Conservation (phyloP, 2,329 filamentous ascomycete species). For the Penicillium polonicum region DNA sequence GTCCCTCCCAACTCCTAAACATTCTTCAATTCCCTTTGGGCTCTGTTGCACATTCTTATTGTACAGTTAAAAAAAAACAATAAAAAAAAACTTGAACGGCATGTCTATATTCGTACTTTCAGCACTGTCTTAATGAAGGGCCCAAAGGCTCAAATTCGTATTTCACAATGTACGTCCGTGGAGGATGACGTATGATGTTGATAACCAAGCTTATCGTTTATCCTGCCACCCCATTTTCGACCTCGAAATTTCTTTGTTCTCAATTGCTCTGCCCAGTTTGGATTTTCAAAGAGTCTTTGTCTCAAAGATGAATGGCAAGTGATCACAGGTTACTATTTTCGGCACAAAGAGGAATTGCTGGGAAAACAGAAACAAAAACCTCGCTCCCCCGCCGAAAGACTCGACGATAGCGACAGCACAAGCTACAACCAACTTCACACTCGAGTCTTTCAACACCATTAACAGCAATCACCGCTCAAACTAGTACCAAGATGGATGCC, state of each 20-base stretch:
- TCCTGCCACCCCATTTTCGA: conserved; percentile 18
- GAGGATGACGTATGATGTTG: conserved; percentile 28
- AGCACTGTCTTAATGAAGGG: too few relatives aligned
- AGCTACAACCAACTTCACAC: conserved; percentile 1
- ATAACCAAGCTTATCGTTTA: conserved; percentile 8
- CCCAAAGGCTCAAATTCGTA: neutral
- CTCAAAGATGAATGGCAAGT: neutral
- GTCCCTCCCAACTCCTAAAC: conserved; percentile 7
- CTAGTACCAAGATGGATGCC: conserved; percentile 53
- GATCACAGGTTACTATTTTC: neutral
- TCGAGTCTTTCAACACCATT: neutral
- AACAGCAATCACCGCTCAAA: neutral
- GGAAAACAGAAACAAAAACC: neutral
- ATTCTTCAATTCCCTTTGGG: neutral
- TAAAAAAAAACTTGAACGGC: neutral
- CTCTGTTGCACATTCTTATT: conserved; percentile 11
- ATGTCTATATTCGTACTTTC: neutral
- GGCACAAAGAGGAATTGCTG: neutral
- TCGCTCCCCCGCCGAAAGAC: neutral
- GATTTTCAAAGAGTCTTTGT: neutral
- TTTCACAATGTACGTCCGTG: neutral
- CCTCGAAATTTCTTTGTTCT: conserved; percentile 2
- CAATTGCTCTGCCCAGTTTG: neutral
- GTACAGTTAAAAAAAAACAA: neutral
- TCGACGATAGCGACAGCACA: neutral